Evolutionary conservation across 495 filamentous ascomycete species (phyloP), one percentile per base, ranked within the genome.

Genomic region (Hypoxylon lienhwacheense): DNA sequence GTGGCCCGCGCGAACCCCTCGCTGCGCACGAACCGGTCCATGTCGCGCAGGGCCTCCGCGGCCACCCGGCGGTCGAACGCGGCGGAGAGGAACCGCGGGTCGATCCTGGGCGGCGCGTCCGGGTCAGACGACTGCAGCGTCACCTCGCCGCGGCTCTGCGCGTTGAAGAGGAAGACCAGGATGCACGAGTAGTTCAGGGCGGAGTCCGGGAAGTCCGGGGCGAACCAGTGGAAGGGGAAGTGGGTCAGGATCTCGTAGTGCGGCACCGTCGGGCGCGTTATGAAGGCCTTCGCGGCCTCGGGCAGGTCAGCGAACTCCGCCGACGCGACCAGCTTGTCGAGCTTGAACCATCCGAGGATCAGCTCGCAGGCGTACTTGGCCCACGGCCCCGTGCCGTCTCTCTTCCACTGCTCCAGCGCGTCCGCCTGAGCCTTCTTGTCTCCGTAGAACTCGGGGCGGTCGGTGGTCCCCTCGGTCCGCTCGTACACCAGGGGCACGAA

Each of bases 11-110:
- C 68, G 50, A 81, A 78, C 0, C 66, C 64, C 6, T 76, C 73
- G 11, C 72, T 67, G 1, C 70, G 66, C 5, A 72, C 66, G 8
- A 84, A 43, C 17, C 76, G 64, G 2, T 81, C 26, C 0, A 70
- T 64, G 5, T 79, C 68, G 2, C 78, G 72, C 25, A 81, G 70
- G 1, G 77, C 70, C 57, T 85, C 79, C 26, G 85, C 64, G 8
- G 77, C 75, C 0, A 75, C 72, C 1, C 77, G 76, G 3, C 73
- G 73, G 55, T 88, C 85, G 43, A 75, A 86, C 4, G 78, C 73
- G 35, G 82, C 74, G 1, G 66, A 62, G 1, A 87, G 67, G 61
- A 81, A 83, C 17, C 70, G 71, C 0, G 82, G 81, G 59, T 86
- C 75, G 55, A 86, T 83, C 0, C 71, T 47, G 0, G 83, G 75